A percentile compares a stretch with the other conserved stretches of the same genome.
Conservation (phyloP, 495 filamentous ascomycete species). For the Podospora anserina region DNA sequence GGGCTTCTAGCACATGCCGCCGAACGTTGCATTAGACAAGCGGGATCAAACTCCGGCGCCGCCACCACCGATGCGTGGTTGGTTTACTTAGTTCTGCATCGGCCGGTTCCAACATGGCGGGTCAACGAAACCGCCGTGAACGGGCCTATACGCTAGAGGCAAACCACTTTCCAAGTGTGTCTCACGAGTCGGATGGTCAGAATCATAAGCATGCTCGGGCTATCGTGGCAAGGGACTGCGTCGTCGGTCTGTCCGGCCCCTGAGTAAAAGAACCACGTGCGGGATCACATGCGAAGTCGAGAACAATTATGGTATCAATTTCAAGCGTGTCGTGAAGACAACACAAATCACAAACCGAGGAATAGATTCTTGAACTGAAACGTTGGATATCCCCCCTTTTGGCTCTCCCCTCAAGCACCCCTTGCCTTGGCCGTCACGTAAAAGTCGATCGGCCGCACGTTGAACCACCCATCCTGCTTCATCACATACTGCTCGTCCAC, state of each 20-base stretch:
- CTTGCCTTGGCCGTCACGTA: constrained; percentile 41
- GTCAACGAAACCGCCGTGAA: not conserved
- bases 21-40: not conserved
- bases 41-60: not conserved
- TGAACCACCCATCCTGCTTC: constrained; percentile 51
- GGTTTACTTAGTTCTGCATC: not conserved
- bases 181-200: not conserved
- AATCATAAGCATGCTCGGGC: not conserved
- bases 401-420: constrained; percentile 7
- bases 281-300: not conserved
- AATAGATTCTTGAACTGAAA: not conserved
- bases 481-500: constrained; percentile 55
- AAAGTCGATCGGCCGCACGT: constrained; percentile 42
- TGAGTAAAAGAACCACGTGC: not conserved
- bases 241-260: not conserved
- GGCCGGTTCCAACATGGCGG: not conserved
- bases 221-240: not conserved
- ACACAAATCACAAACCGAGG: not conserved
- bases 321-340: not conserved
- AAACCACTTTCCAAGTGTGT: not conserved
- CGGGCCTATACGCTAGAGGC: not conserved
- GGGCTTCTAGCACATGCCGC: not conserved
- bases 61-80: not conserved
- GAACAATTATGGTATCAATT: not conserved
- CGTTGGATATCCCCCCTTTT: not conserved